Evolutionary conservation across 192 early-diverging fungal genomes (phyloP).

Genomic region (Coemansia sp.): DNA sequence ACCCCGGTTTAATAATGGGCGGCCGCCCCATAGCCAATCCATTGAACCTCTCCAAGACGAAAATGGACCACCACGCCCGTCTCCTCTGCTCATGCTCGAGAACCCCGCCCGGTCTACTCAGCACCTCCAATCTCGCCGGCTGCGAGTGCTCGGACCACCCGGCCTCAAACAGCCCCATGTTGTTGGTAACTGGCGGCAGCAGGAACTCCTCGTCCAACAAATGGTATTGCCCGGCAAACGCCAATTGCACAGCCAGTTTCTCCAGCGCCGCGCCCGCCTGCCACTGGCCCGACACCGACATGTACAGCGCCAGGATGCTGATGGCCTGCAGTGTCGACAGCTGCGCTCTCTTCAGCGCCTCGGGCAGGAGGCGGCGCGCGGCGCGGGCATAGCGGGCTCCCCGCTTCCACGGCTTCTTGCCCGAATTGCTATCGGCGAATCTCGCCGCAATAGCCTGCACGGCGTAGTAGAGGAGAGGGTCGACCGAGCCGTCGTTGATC

Average conservation of each 20-base stretch:
- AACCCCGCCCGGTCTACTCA: constrained; percentile 41
- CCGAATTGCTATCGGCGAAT: background rate
- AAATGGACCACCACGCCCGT: constrained; percentile 51
- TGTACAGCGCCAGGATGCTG: constrained; percentile 34
- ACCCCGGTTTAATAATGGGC: constrained; percentile 51
- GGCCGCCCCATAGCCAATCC: constrained; percentile 52
- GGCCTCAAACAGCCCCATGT: constrained; percentile 43
- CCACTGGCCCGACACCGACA: constrained; percentile 49
- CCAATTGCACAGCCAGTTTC: constrained; percentile 47
- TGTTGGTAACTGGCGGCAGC: constrained; percentile 42
- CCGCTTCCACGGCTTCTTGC: constrained; percentile 22
- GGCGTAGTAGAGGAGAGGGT: constrained; percentile 34
- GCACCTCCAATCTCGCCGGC: constrained; percentile 36
- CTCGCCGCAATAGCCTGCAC: constrained; percentile 43
- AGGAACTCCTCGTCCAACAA: constrained; percentile 51
- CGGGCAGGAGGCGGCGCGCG: constrained; percentile 25
- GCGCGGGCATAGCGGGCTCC: constrained; percentile 33
- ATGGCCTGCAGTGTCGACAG: constrained; percentile 46
- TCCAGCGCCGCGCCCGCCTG: constrained; percentile 48
- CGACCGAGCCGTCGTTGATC: constrained; percentile 29
- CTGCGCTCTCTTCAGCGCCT: constrained; percentile 2
- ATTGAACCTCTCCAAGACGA: constrained; percentile 50
- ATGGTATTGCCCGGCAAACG: constrained; percentile 50
- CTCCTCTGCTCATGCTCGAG: constrained; percentile 47
- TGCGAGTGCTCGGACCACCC: constrained; percentile 52